These are phyloP conservation scores for Flaveria brownii DNA, from an alignment of 129 eudicot genomes.

Conservation along the genomic window DNA sequence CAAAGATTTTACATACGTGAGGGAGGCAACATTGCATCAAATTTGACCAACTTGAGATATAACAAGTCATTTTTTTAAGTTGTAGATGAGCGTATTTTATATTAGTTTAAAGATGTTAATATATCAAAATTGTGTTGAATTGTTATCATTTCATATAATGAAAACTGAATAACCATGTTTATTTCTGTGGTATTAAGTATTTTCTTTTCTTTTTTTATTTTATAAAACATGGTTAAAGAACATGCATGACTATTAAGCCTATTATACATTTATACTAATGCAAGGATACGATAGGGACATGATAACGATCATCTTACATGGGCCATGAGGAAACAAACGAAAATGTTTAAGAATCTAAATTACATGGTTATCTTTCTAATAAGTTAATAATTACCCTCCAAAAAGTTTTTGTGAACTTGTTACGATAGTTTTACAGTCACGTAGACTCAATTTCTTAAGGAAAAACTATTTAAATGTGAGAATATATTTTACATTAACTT, in stretches of 20 bases:
- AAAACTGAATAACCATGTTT: too few species aligned
- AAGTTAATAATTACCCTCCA: neutral
- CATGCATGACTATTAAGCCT: neutral
- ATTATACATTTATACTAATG: neutral
- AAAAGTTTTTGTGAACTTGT: neutral
- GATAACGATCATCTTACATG: neutral
- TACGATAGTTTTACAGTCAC: neutral
- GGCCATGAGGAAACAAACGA: constrained; percentile 16
- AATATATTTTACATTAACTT: neutral
- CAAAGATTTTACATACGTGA: too few species aligned
- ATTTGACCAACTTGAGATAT: too few species aligned
- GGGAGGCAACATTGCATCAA: too few species aligned
- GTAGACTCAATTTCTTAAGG: neutral
- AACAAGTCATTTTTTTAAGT: neutral
- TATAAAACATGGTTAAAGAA: too few species aligned
- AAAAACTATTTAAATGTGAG: neutral
- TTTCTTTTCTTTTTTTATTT: too few species aligned
- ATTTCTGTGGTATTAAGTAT: too few species aligned
- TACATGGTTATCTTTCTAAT: too few species aligned
- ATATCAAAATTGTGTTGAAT: too few species aligned
- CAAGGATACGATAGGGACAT: constrained; percentile 9
- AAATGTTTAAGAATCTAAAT: neutral
- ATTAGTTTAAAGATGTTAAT: too few species aligned
- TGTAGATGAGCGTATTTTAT: too few species aligned
- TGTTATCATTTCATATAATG: too few species aligned